Conservation (phyloP, 768 basidiomycete species). For the Lyophyllum decastes region DNA sequence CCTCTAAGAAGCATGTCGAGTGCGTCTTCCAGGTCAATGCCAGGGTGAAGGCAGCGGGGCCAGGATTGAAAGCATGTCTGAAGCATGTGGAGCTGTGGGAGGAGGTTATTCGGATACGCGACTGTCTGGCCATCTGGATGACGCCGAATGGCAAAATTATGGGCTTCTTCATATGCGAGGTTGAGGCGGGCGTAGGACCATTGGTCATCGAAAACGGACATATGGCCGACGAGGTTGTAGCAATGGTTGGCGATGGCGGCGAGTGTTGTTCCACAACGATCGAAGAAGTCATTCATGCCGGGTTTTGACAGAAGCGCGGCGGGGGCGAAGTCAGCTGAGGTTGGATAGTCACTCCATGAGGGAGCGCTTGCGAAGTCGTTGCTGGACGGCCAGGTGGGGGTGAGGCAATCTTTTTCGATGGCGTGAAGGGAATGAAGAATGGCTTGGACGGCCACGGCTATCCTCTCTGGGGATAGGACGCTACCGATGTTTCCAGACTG, state of each 20-base stretch:
- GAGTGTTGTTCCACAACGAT: conserved; percentile 59
- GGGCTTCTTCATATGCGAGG: conserved; percentile 66
- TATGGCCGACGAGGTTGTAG: conserved; percentile 64
- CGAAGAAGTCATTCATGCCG: conserved; percentile 73
- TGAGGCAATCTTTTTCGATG: conserved; percentile 69
- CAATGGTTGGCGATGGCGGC: conserved; percentile 59
- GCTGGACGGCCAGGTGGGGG: conserved; percentile 79
- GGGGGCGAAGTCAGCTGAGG: conserved; percentile 66
- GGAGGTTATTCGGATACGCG: conserved; percentile 64
- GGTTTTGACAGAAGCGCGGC: conserved; percentile 56
- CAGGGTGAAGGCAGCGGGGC: conserved; percentile 75
- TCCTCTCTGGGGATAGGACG: conserved; percentile 68
- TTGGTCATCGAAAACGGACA: conserved; percentile 87
- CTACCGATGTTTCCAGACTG: conserved; percentile 41
- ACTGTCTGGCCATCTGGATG: conserved; percentile 63
- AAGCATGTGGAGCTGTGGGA: conserved; percentile 69
- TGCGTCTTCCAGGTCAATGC: conserved; percentile 56
- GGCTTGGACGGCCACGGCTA: conserved; percentile 75
- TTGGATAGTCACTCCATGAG: conserved; percentile 65
- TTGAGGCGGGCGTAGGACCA: conserved; percentile 67
- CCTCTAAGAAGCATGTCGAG: conserved; percentile 81
- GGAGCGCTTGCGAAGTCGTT: conserved; percentile 62
- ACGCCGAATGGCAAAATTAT: conserved; percentile 65
- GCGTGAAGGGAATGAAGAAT: conserved; percentile 69
- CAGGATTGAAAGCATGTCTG: conserved; percentile 80